Evolutionary conservation across 371 early-diverging fungal genomes (phyloP).

Genomic region (Mortierella sp.): DNA sequence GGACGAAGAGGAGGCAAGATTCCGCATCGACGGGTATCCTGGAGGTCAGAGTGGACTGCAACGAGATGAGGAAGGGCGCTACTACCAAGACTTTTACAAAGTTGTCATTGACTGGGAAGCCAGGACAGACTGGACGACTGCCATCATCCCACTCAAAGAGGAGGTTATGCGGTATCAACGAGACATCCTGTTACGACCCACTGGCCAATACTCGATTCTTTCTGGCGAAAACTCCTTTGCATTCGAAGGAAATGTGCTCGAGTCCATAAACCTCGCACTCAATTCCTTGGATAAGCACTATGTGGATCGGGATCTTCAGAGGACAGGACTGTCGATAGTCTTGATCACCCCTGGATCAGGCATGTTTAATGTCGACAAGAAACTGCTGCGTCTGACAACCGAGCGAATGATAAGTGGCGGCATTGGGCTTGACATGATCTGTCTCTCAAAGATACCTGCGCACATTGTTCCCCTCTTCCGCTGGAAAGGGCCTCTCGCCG

Average conservation of each 20-base stretch:
- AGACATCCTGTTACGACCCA: constrained; percentile 75
- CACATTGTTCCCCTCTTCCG: constrained; percentile 91
- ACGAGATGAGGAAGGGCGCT: constrained; percentile 64
- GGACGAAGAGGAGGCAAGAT: constrained; percentile 60
- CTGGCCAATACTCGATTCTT: constrained; percentile 62
- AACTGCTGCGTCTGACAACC: constrained; percentile 87
- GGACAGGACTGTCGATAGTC: constrained; percentile 94
- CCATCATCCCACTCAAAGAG: constrained; percentile 80
- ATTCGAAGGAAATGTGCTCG: constrained; percentile 92
- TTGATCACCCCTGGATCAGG: constrained; percentile 93
- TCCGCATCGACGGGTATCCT: constrained; percentile 61
- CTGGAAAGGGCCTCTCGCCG: constrained; percentile 51
- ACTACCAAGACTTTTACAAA: constrained; percentile 93
- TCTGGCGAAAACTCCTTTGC: constrained; percentile 80
- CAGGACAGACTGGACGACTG: constrained; percentile 85
- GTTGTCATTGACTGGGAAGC: constrained; percentile 95
- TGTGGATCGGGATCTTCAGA: constrained; percentile 91
- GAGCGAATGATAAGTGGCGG: constrained; percentile 96
- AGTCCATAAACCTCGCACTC: constrained; percentile 94
- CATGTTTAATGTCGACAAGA: constrained; percentile 86
- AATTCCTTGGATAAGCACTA: constrained; percentile 95
- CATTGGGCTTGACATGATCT: constrained; percentile 93
- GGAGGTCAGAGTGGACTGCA: constrained; percentile 55
- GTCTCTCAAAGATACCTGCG: constrained; percentile 88
- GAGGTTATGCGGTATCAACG: constrained; percentile 86